phyloP scores from a whole-genome alignment of 1,284 basidiomycete species.

The Trichosporon sp. region DNA sequence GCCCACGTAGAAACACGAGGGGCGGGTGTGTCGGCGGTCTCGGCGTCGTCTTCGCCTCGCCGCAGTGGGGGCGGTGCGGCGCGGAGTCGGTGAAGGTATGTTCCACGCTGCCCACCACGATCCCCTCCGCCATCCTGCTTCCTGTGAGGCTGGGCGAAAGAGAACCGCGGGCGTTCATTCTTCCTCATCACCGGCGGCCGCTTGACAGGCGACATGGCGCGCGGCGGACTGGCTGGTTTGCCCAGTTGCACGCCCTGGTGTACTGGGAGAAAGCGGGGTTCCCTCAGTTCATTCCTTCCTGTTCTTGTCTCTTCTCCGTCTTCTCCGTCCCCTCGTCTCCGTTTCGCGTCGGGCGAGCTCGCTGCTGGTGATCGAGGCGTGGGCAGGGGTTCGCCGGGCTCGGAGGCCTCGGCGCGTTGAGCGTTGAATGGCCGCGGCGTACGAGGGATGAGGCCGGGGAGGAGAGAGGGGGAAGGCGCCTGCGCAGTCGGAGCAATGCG shows the following conservation, averaged over 20 bases:
- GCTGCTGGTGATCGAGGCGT: not conserved
- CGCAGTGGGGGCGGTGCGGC: too few relatives aligned
- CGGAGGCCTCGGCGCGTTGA: not conserved
- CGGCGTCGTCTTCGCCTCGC: too few relatives aligned
- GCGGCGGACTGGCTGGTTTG: not conserved
- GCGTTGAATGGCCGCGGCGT: not conserved
- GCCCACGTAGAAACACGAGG: too few relatives aligned
- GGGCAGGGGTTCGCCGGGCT: not conserved
- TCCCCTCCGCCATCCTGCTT: too few relatives aligned
- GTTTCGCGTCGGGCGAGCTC: not conserved
- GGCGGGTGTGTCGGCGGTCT: too few relatives aligned
- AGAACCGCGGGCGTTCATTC: not conserved
- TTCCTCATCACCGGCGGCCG: not conserved
- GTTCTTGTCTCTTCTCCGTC: not conserved
- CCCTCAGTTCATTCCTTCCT: not conserved
- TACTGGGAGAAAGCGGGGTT: not conserved
- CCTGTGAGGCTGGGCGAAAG: not conserved
- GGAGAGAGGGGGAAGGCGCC: conserved; percentile 15
- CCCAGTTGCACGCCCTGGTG: not conserved
- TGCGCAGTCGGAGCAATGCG: not conserved
- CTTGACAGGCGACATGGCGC: not conserved
- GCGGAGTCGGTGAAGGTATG: not conserved
- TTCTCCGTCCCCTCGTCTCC: not conserved
- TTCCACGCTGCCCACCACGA: not conserved
- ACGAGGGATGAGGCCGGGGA: not conserved